Percentiles rank a stretch among this genome's conserved stretches.
These are phyloP conservation scores for Pseudogymnoascus sp. DNA, from an alignment of 2,329 filamentous ascomycete species.

Conservation along the genomic window DNA sequence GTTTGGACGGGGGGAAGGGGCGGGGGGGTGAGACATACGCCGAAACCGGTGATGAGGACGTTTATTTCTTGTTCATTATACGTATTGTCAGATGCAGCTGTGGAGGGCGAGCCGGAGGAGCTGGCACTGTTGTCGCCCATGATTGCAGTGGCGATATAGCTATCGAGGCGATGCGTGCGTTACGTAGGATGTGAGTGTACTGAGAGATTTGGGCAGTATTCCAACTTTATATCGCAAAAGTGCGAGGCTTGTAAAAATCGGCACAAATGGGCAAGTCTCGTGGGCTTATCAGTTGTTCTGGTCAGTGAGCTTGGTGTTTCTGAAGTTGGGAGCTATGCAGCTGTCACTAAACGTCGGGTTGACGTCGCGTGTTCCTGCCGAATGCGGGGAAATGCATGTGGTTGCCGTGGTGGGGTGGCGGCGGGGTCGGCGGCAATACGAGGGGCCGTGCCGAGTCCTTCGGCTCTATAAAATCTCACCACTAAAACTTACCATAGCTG, in stretches of 20 bases:
- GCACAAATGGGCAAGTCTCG: neutral
- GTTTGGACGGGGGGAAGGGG: neutral
- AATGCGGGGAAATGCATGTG: neutral
- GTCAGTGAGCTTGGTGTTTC: neutral
- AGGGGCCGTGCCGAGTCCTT: neutral
- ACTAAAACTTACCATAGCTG: neutral
- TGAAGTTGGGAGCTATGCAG: neutral
- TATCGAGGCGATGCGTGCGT: neutral
- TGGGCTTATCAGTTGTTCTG: neutral
- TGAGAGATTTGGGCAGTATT: neutral
- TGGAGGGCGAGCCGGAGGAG: neutral
- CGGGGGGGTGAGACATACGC: slow-evolving; percentile 35
- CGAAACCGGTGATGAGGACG: slow-evolving; percentile 55
- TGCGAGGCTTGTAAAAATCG: neutral
- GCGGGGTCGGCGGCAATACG: neutral
- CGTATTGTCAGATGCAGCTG: neutral
- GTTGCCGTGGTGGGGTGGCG: neutral
- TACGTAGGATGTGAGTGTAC: neutral
- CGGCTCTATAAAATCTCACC: neutral
- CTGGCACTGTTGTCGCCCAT: neutral
- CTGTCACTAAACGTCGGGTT: neutral
- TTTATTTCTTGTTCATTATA: slow-evolving; percentile 40
- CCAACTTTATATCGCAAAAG: neutral
- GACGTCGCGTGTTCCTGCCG: neutral
- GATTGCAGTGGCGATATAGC: neutral